These are phyloP conservation scores for Chaetomium sp. DNA, from an alignment of 2,329 filamentous ascomycete species.

Conservation along the genomic window DNA sequence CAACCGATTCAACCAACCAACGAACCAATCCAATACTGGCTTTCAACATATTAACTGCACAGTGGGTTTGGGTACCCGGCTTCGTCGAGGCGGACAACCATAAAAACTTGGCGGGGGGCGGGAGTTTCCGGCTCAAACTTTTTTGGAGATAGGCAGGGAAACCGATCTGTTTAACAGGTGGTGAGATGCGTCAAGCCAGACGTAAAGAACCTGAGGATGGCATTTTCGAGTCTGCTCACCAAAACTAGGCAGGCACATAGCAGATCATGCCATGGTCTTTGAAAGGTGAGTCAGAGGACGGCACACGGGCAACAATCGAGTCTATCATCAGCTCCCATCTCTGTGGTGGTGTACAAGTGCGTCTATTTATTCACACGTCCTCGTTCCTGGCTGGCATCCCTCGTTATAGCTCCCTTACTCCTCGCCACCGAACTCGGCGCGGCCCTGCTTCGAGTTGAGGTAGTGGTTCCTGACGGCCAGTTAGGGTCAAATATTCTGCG, in stretches of 20 bases:
- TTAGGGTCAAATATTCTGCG: constrained; percentile 30
- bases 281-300: neutral
- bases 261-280: neutral
- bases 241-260: neutral
- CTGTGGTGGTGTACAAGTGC: constrained; percentile 35
- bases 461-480: constrained; percentile 68
- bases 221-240: neutral
- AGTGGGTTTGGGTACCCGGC: neutral
- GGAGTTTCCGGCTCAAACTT: neutral
- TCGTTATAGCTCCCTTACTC: constrained; percentile 41
- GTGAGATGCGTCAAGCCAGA: neutral
- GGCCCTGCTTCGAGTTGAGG: constrained; percentile 77
- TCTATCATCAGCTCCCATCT: constrained; percentile 29
- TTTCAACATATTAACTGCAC: neutral
- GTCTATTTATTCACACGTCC: constrained; percentile 33
- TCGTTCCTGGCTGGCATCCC: neutral
- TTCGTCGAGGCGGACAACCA: neutral
- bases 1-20: neutral
- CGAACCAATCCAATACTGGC: neutral
- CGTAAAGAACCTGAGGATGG: neutral
- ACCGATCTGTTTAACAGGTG: neutral
- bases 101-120: neutral
- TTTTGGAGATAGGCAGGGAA: neutral
- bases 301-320: constrained; percentile 13
- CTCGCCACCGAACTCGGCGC: constrained; percentile 54